These are phyloP conservation scores for Tephrocybe sp. DNA, from an alignment of 768 basidiomycete genomes.

Conservation along the genomic window DNA sequence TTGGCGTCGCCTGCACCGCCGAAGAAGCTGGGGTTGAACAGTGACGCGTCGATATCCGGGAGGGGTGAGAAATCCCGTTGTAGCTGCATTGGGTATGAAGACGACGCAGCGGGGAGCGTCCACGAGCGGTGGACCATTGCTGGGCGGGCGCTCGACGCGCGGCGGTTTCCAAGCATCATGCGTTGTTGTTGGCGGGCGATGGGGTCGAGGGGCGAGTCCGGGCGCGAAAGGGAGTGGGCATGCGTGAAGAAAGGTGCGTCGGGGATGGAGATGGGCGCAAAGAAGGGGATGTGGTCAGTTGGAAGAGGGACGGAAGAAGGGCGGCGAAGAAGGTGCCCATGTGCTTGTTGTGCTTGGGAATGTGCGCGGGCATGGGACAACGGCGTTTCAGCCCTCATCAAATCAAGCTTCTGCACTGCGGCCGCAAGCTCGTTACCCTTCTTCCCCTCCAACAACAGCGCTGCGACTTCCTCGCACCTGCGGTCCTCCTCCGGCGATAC, in stretches of 20 bases:
- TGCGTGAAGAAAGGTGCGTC: slow-evolving; percentile 40
- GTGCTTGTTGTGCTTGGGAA: slow-evolving; percentile 13
- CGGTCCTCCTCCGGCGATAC: slow-evolving; percentile 54
- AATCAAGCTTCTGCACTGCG: slow-evolving; percentile 55
- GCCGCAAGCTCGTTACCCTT: slow-evolving; percentile 67
- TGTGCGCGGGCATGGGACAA: not conserved
- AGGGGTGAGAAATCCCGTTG: slow-evolving; percentile 45
- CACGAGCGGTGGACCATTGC: slow-evolving; percentile 31
- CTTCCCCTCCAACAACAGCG: slow-evolving; percentile 62
- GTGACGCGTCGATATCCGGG: slow-evolving; percentile 44
- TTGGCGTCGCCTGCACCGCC: not conserved
- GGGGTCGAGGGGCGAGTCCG: slow-evolving; percentile 39
- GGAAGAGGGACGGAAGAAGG: slow-evolving; percentile 65
- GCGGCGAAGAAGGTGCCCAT: slow-evolving; percentile 40
- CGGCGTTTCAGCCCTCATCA: slow-evolving; percentile 19
- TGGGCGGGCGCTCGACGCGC: slow-evolving; percentile 48
- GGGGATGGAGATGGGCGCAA: slow-evolving; percentile 19
- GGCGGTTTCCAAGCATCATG: slow-evolving; percentile 39
- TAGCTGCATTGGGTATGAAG: slow-evolving; percentile 17
- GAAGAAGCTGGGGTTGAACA: slow-evolving; percentile 42
- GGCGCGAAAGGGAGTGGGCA: slow-evolving; percentile 33
- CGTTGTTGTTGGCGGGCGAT: slow-evolving; percentile 43
- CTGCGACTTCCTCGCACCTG: slow-evolving; percentile 66
- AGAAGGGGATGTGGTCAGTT: slow-evolving; percentile 27
- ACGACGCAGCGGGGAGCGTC: slow-evolving; percentile 25